These are phyloP conservation scores for Amaranthus tricolor DNA, from an alignment of 179 eudicot species.

Conservation along the genomic window DNA sequence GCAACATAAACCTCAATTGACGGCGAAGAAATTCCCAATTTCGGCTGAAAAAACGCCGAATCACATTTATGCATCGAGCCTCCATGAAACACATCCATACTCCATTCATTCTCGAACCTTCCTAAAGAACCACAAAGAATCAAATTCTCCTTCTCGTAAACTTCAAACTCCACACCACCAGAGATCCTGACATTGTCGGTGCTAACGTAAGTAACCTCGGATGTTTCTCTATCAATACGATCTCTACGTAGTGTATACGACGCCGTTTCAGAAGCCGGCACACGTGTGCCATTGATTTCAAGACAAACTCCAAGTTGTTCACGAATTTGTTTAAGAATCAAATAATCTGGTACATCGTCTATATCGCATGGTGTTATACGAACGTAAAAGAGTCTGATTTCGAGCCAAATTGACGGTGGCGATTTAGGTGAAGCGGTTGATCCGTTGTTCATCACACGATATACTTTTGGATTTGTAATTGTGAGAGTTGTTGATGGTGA, in stretches of 20 bases:
- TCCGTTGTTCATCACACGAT: constrained; percentile 25
- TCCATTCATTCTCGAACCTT: constrained; percentile 60
- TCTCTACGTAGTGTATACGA: constrained; percentile 54
- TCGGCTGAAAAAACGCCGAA: constrained; percentile 59
- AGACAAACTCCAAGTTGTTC: constrained; percentile 54
- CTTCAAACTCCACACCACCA: constrained; percentile 70
- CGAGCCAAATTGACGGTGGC: constrained; percentile 46
- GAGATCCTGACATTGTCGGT: constrained; percentile 63
- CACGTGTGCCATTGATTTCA: constrained; percentile 57
- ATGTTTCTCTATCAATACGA: constrained; percentile 55
- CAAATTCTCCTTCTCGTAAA: constrained; percentile 50
- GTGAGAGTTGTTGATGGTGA: background rate
- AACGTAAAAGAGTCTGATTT: constrained; percentile 70
- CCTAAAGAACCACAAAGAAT: constrained; percentile 71
- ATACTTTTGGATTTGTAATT: constrained; percentile 11
- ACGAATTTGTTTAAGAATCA: constrained; percentile 56
- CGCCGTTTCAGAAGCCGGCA: constrained; percentile 49
- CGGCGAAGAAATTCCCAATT: constrained; percentile 55
- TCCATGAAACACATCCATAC: constrained; percentile 59
- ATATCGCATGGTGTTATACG: constrained; percentile 59
- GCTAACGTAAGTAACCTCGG: constrained; percentile 79
- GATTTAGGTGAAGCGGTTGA: constrained; percentile 4
- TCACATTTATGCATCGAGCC: constrained; percentile 24
- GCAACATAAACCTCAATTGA: constrained; percentile 84
- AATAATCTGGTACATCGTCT: constrained; percentile 43